phyloP scores from a whole-genome alignment of 1,284 basidiomycete species.

The Malassezia dermatis region DNA sequence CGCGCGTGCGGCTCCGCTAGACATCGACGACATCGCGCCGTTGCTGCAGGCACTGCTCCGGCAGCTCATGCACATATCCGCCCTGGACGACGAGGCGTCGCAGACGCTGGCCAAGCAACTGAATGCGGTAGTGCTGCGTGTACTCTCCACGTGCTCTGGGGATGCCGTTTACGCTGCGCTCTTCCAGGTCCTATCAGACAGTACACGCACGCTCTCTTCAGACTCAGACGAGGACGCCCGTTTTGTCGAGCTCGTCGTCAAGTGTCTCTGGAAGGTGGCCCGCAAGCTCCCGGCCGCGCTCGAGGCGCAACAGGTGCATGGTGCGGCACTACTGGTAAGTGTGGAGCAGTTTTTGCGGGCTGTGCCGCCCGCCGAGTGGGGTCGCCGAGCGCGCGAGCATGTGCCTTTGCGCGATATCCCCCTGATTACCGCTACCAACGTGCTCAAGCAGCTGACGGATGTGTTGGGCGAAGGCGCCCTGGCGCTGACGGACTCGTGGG shows the following conservation, averaged over 20 bases:
- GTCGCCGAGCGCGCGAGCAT: slow-evolving; percentile 73
- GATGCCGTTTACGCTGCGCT: slow-evolving; percentile 82
- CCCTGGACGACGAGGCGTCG: slow-evolving; percentile 38
- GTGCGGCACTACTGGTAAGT: slow-evolving; percentile 79
- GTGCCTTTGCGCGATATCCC: slow-evolving; percentile 95
- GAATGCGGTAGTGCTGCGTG: slow-evolving; percentile 89
- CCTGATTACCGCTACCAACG: slow-evolving; percentile 75
- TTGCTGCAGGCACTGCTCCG: slow-evolving; percentile 69
- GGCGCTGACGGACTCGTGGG: slow-evolving; percentile 32
- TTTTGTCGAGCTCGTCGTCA: slow-evolving; percentile 89
- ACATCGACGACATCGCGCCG: not conserved
- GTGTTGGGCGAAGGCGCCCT: slow-evolving; percentile 34
- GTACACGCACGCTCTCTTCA: slow-evolving; percentile 72
- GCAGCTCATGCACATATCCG: slow-evolving; percentile 66
- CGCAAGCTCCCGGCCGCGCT: slow-evolving; percentile 86
- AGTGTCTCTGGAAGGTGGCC: slow-evolving; percentile 97
- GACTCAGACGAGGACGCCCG: slow-evolving; percentile 54
- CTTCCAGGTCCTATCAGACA: slow-evolving; percentile 72
- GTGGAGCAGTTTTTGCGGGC: slow-evolving; percentile 88
- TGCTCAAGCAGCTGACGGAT: slow-evolving; percentile 49
- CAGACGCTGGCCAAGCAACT: slow-evolving; percentile 84
- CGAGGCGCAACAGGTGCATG: slow-evolving; percentile 65
- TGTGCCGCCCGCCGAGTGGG: slow-evolving; percentile 90
- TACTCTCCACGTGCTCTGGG: slow-evolving; percentile 80
- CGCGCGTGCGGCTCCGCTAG: not conserved